phyloP scores from a whole-genome alignment of 2,329 filamentous ascomycete species.

The Beauveria asiatica region DNA sequence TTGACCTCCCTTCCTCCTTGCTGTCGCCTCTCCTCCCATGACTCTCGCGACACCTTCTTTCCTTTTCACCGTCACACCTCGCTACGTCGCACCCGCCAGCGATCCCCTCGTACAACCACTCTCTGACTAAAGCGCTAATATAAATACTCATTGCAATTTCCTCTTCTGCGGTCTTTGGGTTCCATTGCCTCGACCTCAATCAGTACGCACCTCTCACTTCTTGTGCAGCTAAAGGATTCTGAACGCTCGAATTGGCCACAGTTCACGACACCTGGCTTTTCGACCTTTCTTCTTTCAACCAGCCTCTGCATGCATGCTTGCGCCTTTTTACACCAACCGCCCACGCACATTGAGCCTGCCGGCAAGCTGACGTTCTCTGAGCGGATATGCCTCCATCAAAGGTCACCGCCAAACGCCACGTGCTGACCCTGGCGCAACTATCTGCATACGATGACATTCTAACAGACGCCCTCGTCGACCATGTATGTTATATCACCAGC shows the following conservation, averaged over 20 bases:
- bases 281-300: neutral
- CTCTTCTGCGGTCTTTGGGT: neutral
- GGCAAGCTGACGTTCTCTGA: neutral
- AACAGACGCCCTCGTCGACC: slow-evolving; percentile 90
- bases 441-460: slow-evolving; percentile 91
- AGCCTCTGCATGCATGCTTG: neutral
- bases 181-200: neutral
- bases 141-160: neutral
- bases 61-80: neutral
- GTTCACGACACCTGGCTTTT: neutral
- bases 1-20: neutral
- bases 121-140: neutral
- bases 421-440: slow-evolving; percentile 77
- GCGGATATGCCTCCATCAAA: slow-evolving; percentile 30
- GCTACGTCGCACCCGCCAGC: neutral
- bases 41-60: neutral
- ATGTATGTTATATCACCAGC: slow-evolving; percentile 56
- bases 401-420: slow-evolving; percentile 49
- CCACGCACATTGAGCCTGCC: neutral
- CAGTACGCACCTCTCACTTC: neutral
- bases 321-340: neutral
- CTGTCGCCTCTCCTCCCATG: neutral
- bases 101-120: neutral
- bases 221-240: neutral
- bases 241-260: neutral